Evolutionary conservation across 805 yeast genomes (phyloP), one percentile per base, ranked within the genome.

Genomic region (Candida argentea): DNA sequence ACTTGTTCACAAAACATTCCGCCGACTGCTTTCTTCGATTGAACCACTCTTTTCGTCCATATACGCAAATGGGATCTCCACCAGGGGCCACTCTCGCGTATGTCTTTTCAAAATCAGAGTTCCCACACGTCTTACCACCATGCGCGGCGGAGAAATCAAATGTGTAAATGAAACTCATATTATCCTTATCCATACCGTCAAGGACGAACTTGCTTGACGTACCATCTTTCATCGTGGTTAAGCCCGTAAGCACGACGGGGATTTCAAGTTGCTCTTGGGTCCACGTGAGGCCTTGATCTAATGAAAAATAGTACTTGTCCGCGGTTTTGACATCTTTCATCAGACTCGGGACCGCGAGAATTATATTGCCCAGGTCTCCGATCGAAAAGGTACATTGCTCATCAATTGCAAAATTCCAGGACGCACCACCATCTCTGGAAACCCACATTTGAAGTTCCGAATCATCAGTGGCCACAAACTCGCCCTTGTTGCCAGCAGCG

Each of bases 321-420:
- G 51, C 60, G 0, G 47, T 42, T 4, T 61, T 44, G 11, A 47
- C 42, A 19, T 41, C 21, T 4, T 25, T 52, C 2, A 38, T 37
- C 15, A 30, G 24, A 28, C 38, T 42, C 20, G 79, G 76, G n/a
- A 71, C 50, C 2, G 83, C 79, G 2, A 79, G 49, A 11, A 82
- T 66, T 7, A 84, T 50, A 42, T 83, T 80, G 19, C 94, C 95
- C 33, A 69, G 71, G 50, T 84, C 93, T 26, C 89, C 94, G 54
- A 73, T 75, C 2, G 74, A 64, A 36, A 69, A 72, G 3, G 61
- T 35, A 21, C 70, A 60, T 3, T 82, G 70, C 24, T 61, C 66
- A 15, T 71, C 70, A 9, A 73, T 40, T 1, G 74, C 68, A 31
- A 57, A 46, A 16, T 53, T 50, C 94, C 94, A 84, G 0, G 78